These are phyloP conservation scores for Lepraria neglecta DNA, from an alignment of 495 filamentous ascomycete species.

Conservation along the genomic window DNA sequence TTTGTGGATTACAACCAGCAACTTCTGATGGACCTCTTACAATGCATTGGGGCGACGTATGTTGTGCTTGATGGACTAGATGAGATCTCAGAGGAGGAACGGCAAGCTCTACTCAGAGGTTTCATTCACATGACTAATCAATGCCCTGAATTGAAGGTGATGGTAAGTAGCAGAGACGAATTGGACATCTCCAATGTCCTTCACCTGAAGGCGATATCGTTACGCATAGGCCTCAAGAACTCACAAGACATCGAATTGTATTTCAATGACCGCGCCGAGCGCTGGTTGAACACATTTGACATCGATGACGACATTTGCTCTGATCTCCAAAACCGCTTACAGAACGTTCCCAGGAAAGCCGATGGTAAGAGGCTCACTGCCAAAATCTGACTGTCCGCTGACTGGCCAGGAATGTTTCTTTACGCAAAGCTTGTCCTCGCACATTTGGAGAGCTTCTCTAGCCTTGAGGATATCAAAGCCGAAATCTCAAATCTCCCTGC, in stretches of 20 bases:
- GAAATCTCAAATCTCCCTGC: conserved; percentile 2
- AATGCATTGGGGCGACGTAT: conserved; percentile 7
- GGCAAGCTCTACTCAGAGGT: conserved; percentile 3
- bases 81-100: conserved; percentile 9
- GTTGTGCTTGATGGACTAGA: conserved; percentile 14
- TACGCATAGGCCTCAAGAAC: conserved; percentile 5
- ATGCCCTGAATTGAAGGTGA: conserved; percentile 11
- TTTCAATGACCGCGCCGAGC: background rate
- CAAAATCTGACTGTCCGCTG: background rate
- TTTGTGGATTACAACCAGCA: conserved; percentile 13
- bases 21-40: conserved; percentile 15
- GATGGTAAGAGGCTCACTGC: background rate
- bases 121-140: conserved; percentile 10
- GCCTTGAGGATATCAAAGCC: background rate
- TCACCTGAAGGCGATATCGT: conserved; percentile 3
- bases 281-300: conserved; percentile 6
- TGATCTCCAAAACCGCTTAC: background rate
- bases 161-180: conserved; percentile 14
- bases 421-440: conserved; percentile 11
- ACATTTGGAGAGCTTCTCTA: background rate
- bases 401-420: conserved; percentile 8
- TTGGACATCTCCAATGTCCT: conserved; percentile 5
- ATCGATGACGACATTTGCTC: conserved; percentile 3
- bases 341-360: conserved; percentile 4
- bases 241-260: conserved; percentile 3